These are phyloP conservation scores for Mycogone perniciosa DNA, from an alignment of 2,329 filamentous ascomycete species.

Conservation along the genomic window DNA sequence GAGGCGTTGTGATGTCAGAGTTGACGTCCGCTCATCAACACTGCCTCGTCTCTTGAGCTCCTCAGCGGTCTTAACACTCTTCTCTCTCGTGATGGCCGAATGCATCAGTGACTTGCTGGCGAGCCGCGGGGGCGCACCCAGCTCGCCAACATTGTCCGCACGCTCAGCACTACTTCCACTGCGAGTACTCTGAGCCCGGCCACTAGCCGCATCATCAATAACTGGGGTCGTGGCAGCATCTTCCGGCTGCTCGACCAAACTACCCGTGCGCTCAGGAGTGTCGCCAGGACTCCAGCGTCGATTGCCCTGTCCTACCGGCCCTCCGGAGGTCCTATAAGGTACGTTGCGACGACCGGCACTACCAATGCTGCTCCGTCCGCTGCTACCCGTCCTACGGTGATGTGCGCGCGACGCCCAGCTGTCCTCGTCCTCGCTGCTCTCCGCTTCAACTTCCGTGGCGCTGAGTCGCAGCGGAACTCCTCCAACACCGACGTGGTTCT, in stretches of 20 bases:
- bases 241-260: slow-evolving; percentile 41
- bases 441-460: slow-evolving; percentile 91
- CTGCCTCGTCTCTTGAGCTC: slow-evolving; percentile 72
- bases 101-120: slow-evolving; percentile 54
- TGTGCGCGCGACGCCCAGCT: slow-evolving; percentile 28
- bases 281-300: slow-evolving; percentile 47
- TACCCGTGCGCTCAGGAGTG: slow-evolving; percentile 50
- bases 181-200: slow-evolving; percentile 43
- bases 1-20: slow-evolving; percentile 64
- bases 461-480: slow-evolving; percentile 87
- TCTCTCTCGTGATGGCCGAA: slow-evolving; percentile 54
- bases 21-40: slow-evolving; percentile 75
- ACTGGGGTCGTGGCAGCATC: slow-evolving; percentile 16
- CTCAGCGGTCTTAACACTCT: slow-evolving; percentile 61
- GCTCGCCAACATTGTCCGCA: slow-evolving; percentile 54
- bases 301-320: slow-evolving; percentile 33
- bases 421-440: slow-evolving; percentile 73
- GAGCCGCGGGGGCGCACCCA: slow-evolving; percentile 43
- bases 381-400: slow-evolving; percentile 68
- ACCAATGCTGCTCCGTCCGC: slow-evolving; percentile 62
- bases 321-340: slow-evolving; percentile 47
- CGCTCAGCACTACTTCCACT: slow-evolving; percentile 55
- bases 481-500: slow-evolving; percentile 65
- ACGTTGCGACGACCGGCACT: slow-evolving; percentile 42
- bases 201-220: slow-evolving; percentile 39